Evolutionary conservation across 2,329 filamentous ascomycete species (phyloP).

Genomic region (Colletotrichum acutatum): DNA sequence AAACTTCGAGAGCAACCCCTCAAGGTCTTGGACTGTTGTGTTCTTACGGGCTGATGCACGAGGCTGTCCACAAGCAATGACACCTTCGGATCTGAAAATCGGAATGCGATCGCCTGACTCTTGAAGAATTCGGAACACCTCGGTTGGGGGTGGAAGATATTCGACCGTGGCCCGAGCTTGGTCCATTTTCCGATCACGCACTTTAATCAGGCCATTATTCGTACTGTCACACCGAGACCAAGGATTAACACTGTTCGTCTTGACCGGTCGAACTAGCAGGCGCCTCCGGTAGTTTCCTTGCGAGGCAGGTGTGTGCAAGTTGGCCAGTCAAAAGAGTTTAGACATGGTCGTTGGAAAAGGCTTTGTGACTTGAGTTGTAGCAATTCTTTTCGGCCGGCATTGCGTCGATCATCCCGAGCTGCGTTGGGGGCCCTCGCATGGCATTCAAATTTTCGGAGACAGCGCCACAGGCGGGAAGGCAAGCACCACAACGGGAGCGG

Average conservation of each 20-base stretch:
- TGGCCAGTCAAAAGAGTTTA: neutral
- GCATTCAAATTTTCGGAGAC: constrained; percentile 5
- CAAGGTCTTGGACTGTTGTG: neutral
- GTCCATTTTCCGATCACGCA: constrained; percentile 4
- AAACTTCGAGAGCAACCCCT: neutral
- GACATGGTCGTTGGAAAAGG: constrained; percentile 2
- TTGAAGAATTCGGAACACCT: neutral
- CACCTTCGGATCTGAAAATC: neutral
- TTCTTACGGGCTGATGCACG: neutral
- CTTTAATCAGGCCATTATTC: constrained; percentile 8
- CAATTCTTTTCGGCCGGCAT: neutral
- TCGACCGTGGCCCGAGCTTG: constrained; percentile 11
- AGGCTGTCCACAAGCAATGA: neutral
- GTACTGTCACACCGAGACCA: constrained; percentile 10
- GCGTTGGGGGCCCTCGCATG: constrained; percentile 15
- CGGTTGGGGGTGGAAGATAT: constrained; percentile 13
- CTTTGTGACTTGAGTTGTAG: constrained; percentile 10
- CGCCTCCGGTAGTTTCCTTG: neutral
- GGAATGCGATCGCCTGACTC: neutral
- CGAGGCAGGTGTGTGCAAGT: neutral
- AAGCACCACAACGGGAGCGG: neutral
- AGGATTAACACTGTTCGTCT: neutral
- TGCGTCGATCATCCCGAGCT: constrained; percentile 22
- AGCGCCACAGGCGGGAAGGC: constrained; percentile 5
- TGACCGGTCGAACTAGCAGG: neutral